Evolutionary conservation across 1,284 basidiomycete genomes (phyloP), one percentile per base, ranked within the genome.

Genomic region (Earliella scabrosa): DNA sequence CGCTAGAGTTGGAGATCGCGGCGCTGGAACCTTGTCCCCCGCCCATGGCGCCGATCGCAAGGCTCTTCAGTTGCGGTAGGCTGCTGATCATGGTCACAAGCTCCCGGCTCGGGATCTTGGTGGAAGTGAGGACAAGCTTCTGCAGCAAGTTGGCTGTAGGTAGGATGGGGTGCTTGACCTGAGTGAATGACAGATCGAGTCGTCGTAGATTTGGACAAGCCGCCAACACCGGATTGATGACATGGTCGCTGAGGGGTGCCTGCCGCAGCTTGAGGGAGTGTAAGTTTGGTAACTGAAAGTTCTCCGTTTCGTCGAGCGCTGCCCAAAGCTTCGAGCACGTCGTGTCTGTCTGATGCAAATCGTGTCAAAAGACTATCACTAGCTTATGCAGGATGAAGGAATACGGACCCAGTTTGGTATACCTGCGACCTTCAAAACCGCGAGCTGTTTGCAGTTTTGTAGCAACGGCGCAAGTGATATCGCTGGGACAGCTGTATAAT

Each of bases 181-280:
- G 67, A 1, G 87, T 90, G 69, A 88, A 90, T 0, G 87, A 87
- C 9, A 86, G 59, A 60, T 90, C 87, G 8, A 90, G 71, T 13
- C 80, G 79, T 34, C 69, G 71, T 21, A 90, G 60, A 48, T 77
- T 76, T 1, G 84, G 83, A 56, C 78, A 86, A 14, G 74, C 60
- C 0, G 70, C 63, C 6, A 87, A 63, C 14, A 86, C 66, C 6
- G 69, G 62, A 29, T 69, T 68, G 10, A 88, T 45, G 0, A 81
- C 76, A 0, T 62, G 58, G 53, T 88, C 85, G 3, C 81, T 78
- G 39, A 88, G 66, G 3, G 71, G 64, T 4, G 79, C 75, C 62
- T 85, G 79, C n/a, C 84, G 79, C 13, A 90, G 71, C 64, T 90
- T 90, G 26, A 90, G 70, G 1, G 75, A 82, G 26, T 66, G 79